These are phyloP conservation scores for Asterophora lycoperdoides DNA, from an alignment of 768 basidiomycete species.

Conservation along the genomic window DNA sequence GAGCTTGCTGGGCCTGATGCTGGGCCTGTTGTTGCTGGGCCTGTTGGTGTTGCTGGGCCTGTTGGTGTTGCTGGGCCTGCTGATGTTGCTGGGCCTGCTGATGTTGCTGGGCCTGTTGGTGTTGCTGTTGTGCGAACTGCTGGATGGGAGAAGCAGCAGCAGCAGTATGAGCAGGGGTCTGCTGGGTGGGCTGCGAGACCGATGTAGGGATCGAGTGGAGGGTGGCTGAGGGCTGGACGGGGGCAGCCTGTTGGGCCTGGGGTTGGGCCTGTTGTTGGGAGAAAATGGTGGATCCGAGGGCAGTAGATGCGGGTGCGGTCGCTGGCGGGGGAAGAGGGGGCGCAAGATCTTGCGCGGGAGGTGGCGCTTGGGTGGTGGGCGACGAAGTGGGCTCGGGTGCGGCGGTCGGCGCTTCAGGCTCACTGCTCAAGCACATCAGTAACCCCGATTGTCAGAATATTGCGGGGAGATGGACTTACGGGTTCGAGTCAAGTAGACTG, in stretches of 20 bases:
- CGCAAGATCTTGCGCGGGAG: conserved; percentile 28
- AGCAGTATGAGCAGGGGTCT: conserved; percentile 28
- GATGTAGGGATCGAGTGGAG: conserved; percentile 22
- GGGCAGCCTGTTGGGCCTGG: conserved; percentile 28
- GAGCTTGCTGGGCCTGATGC: conserved; percentile 30
- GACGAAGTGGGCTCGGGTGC: conserved; percentile 33
- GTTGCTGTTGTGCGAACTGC: conserved; percentile 38
- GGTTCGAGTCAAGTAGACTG: conserved; percentile 44
- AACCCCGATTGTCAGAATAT: conserved; percentile 3
- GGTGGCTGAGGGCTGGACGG: conserved; percentile 24
- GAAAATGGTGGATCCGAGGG: conserved; percentile 40
- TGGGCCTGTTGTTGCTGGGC: conserved; percentile 24
- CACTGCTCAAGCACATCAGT: conserved; percentile 7
- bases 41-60: too few species aligned
- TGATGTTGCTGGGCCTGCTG: conserved; percentile 24
- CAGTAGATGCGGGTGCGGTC: conserved; percentile 35
- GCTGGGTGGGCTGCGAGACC: conserved; percentile 32
- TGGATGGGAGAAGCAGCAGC: conserved; percentile 36
- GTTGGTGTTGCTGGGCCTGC: too few species aligned
- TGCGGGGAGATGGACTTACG: conserved; percentile 38
- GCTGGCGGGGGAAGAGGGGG: conserved; percentile 37
- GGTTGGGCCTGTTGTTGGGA: conserved; percentile 41
- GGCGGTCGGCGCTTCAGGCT: conserved; percentile 14
- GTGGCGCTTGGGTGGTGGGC: conserved; percentile 25
- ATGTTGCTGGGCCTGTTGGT: conserved; percentile 27